Conservation (phyloP, 2,329 filamentous ascomycete species). For the Colletotrichum destructivum region DNA sequence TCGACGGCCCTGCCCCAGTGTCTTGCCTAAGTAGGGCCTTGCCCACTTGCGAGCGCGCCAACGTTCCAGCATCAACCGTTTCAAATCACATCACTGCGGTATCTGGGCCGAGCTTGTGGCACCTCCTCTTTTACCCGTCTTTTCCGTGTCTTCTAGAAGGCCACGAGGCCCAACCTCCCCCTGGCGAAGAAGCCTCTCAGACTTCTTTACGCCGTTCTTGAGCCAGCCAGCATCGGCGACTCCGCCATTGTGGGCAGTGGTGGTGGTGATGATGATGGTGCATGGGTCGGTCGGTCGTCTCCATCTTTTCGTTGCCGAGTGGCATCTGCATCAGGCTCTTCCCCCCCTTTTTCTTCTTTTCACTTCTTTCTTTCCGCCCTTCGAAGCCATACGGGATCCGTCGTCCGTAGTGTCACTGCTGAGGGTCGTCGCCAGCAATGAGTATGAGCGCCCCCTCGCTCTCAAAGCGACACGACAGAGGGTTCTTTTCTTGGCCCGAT, state of each 20-base stretch:
- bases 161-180: slow-evolving; percentile 32
- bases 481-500: slow-evolving; percentile 18
- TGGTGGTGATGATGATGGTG: neutral
- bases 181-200: slow-evolving; percentile 26
- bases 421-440: slow-evolving; percentile 14
- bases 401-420: neutral
- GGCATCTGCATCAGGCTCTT: slow-evolving; percentile 9
- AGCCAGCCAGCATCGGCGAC: slow-evolving; percentile 35
- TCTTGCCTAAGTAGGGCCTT: neutral
- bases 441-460: neutral
- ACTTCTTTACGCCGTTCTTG: slow-evolving; percentile 17
- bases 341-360: neutral
- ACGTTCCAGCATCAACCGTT: slow-evolving; percentile 41
- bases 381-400: slow-evolving; percentile 25
- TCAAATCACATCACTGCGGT: slow-evolving; percentile 42
- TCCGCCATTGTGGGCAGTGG: slow-evolving; percentile 22
- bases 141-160: slow-evolving; percentile 42
- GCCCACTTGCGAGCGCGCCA: slow-evolving; percentile 30
- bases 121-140: slow-evolving; percentile 41
- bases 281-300: slow-evolving; percentile 30
- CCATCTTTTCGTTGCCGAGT: slow-evolving; percentile 22
- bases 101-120: slow-evolving; percentile 38
- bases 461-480: slow-evolving; percentile 10
- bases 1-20: slow-evolving; percentile 18
- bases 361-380: neutral